These are phyloP conservation scores for Chaetomium cochliodes DNA, from an alignment of 495 filamentous ascomycete species.

Conservation along the genomic window DNA sequence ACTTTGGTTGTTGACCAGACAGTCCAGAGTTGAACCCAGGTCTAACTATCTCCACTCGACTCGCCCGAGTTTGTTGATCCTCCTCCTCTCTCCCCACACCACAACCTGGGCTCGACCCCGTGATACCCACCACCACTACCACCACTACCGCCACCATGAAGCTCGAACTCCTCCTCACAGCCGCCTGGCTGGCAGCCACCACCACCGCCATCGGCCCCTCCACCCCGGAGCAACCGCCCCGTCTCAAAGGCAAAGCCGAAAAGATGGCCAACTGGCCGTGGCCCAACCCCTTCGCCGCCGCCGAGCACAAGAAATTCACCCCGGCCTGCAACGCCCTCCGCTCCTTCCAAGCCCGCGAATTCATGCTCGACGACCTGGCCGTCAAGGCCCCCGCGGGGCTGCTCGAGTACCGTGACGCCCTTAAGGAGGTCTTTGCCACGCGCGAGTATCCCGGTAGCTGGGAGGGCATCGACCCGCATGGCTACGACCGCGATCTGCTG, in stretches of 20 bases:
- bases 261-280: conserved; percentile 34
- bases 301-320: conserved; percentile 19
- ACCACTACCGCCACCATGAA: conserved; percentile 25
- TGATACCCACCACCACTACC: neutral
- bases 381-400: conserved; percentile 30
- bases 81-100: no score
- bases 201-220: conserved; percentile 30
- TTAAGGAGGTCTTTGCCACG: conserved; percentile 34
- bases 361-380: conserved; percentile 38
- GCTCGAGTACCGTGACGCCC: conserved; percentile 31
- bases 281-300: conserved; percentile 33
- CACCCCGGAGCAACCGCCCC: conserved; percentile 21
- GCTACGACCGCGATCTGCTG: conserved; percentile 37
- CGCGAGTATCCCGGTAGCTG: conserved; percentile 39
- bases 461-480: conserved; percentile 42
- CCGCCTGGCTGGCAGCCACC: conserved; percentile 24
- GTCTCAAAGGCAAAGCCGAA: conserved; percentile 29
- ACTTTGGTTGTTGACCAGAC: neutral
- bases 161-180: conserved; percentile 20
- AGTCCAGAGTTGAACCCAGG: neutral
- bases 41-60: no score
- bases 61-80: no score
- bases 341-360: conserved; percentile 34
- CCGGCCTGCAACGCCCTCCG: conserved; percentile 27
- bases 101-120: no score